These are phyloP conservation scores for Phytophthora aleatoria DNA, from an alignment of 352 stramenopile species.

Conservation along the genomic window DNA sequence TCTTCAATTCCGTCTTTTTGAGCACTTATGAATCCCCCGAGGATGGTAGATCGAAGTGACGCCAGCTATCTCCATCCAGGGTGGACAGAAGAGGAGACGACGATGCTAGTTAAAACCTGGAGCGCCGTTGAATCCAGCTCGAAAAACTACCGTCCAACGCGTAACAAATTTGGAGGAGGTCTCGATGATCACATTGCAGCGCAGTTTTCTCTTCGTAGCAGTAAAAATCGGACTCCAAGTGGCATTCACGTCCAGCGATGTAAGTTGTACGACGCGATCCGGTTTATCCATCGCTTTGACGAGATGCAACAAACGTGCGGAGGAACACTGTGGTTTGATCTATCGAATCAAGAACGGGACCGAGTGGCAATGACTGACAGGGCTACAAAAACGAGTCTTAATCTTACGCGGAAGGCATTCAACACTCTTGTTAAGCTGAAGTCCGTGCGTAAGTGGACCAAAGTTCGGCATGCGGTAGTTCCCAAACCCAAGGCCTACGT, in stretches of 20 bases:
- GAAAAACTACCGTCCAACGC: background rate
- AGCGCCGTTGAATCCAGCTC: background rate
- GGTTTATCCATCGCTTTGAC: constrained; percentile 21
- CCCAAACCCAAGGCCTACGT: background rate
- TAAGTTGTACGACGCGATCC: constrained; percentile 19
- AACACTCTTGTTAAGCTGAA: constrained; percentile 16
- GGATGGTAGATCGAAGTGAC: constrained; percentile 6
- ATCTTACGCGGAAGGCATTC: constrained; percentile 16
- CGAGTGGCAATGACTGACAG: constrained; percentile 5
- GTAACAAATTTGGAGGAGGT: constrained; percentile 2
- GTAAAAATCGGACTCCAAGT: background rate
- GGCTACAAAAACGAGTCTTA: constrained; percentile 1
- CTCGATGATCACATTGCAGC: constrained; percentile 8
- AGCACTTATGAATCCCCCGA: background rate
- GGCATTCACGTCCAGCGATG: constrained; percentile 4
- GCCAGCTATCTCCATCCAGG: constrained; percentile 8
- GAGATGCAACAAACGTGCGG: constrained; percentile 10
- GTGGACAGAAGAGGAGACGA: constrained; percentile 23
- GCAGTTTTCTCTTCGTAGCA: constrained; percentile 2
- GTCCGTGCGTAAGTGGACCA: constrained; percentile 17
- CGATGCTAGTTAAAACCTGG: constrained; percentile 21
- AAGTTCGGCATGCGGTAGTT: background rate
- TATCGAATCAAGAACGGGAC: constrained; percentile 12
- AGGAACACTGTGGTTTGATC: constrained; percentile 16
- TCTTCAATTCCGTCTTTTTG: background rate